Evolutionary conservation across 2,329 filamentous ascomycete genomes (phyloP).

Genomic region (Colletotrichum lindemuthianum): DNA sequence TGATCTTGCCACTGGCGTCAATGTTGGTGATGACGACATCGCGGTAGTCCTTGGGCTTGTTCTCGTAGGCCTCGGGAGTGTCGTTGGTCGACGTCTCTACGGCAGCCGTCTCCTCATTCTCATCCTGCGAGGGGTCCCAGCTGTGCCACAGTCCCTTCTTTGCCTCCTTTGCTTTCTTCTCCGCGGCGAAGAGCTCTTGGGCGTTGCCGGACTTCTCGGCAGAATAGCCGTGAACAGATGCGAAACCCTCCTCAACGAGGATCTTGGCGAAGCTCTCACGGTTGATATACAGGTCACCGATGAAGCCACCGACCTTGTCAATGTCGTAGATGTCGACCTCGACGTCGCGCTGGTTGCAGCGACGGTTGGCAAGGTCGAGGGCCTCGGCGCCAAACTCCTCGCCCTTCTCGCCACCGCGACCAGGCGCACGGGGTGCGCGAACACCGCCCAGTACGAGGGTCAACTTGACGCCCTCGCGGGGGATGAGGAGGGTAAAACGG

Average conservation of each 20-base stretch:
- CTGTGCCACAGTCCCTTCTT: slow-evolving; percentile 92
- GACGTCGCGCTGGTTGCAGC: slow-evolving; percentile 93
- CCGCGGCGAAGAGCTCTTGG: slow-evolving; percentile 85
- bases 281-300: slow-evolving; percentile 92
- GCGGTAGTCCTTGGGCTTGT: slow-evolving; percentile 84
- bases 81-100: slow-evolving; percentile 60
- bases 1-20: slow-evolving; percentile 82
- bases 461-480: slow-evolving; percentile 91
- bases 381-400: slow-evolving; percentile 97
- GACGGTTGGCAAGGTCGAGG: slow-evolving; percentile 86
- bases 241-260: slow-evolving; percentile 92
- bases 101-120: slow-evolving; percentile 65
- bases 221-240: slow-evolving; percentile 92
- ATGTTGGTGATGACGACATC: slow-evolving; percentile 94
- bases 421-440: slow-evolving; percentile 86
- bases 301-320: slow-evolving; percentile 97
- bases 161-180: slow-evolving; percentile 88
- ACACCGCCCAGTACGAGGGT: slow-evolving; percentile 96
- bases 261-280: slow-evolving; percentile 95
- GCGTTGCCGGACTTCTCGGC: slow-evolving; percentile 95
- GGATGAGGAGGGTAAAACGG: slow-evolving; percentile 90
- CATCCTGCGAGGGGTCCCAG: slow-evolving; percentile 91
- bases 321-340: slow-evolving; percentile 95
- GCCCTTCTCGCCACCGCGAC: slow-evolving; percentile 77
- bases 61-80: slow-evolving; percentile 59